Percentiles rank a stretch among this genome's conserved stretches.
phyloP scores from a whole-genome alignment of 2,329 filamentous ascomycete genomes.

The Xylariales sp. region DNA sequence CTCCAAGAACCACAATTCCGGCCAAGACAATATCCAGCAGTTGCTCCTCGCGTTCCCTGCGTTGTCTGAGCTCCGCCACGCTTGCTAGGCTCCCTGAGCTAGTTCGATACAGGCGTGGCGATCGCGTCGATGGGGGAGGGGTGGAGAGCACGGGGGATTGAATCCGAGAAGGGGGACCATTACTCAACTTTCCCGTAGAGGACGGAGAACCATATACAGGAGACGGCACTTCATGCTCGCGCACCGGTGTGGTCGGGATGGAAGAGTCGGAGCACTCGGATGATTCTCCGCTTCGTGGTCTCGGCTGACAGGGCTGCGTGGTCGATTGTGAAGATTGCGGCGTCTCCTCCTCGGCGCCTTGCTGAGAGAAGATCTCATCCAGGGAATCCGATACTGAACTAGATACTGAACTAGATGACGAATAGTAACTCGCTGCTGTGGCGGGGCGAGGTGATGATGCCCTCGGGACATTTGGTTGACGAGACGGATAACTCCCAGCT shows the following conservation, averaged over 20 bases:
- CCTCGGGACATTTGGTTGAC: not conserved
- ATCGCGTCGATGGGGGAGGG: slow-evolving; percentile 21
- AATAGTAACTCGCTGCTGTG: slow-evolving; percentile 36
- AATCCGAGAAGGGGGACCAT: slow-evolving; percentile 22
- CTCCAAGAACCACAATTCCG: slow-evolving; percentile 50
- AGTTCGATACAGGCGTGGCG: slow-evolving; percentile 43
- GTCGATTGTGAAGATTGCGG: slow-evolving; percentile 37
- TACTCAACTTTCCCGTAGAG: slow-evolving; percentile 16
- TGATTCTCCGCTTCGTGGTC: slow-evolving; percentile 25
- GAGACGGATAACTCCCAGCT: slow-evolving; percentile 1
- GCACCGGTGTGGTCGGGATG: slow-evolving; percentile 14
- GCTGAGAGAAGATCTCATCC: slow-evolving; percentile 37
- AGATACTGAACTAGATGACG: slow-evolving; percentile 38
- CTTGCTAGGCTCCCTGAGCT: slow-evolving; percentile 46
- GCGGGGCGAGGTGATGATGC: slow-evolving; percentile 21
- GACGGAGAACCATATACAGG: slow-evolving; percentile 14
- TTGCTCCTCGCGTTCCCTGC: slow-evolving; percentile 48
- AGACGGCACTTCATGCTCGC: slow-evolving; percentile 3
- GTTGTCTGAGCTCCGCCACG: slow-evolving; percentile 41
- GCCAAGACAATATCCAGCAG: slow-evolving; percentile 53
- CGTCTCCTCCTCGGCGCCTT: slow-evolving; percentile 38
- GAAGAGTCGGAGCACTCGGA: slow-evolving; percentile 16
- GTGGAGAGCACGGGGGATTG: slow-evolving; percentile 17
- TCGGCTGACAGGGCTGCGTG: slow-evolving; percentile 27
- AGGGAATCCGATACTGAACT: slow-evolving; percentile 27